phyloP scores from a whole-genome alignment of 495 filamentous ascomycete genomes.

The Neurospora africana region DNA sequence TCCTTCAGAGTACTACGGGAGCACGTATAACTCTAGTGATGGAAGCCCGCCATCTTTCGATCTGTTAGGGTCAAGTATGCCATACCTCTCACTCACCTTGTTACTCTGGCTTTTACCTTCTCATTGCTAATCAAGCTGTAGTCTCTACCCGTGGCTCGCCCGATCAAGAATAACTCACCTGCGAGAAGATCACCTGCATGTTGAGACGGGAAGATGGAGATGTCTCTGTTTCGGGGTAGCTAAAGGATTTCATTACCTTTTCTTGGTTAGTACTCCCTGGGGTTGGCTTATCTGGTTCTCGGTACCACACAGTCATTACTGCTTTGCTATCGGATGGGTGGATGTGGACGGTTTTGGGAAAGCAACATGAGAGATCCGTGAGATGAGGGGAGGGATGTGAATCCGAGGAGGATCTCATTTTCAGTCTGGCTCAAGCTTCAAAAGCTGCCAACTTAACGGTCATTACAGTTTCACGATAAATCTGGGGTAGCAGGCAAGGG shows the following conservation, averaged over 20 bases:
- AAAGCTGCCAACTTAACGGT: neutral
- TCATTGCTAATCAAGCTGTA: too few species aligned
- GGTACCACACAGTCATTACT: neutral
- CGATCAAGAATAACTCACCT: too few species aligned
- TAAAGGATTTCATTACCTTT: neutral
- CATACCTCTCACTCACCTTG: too few species aligned
- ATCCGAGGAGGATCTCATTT: neutral
- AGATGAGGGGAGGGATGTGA: neutral
- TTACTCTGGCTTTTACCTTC: too few species aligned
- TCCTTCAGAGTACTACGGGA: too few species aligned
- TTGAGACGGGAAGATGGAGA: neutral
- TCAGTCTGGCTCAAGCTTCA: neutral
- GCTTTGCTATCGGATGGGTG: neutral
- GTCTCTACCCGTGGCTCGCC: too few species aligned
- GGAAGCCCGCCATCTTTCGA: too few species aligned
- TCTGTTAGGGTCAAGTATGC: too few species aligned
- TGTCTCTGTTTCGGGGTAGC: neutral
- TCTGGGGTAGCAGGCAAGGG: neutral
- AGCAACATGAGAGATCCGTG: neutral
- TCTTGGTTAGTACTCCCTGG: neutral
- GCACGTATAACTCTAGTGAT: too few species aligned
- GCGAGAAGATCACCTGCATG: neutral
- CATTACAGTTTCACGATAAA: neutral
- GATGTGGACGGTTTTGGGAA: neutral
- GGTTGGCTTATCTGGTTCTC: neutral